Percentiles rank a stretch among this genome's conserved stretches.
phyloP scores from a whole-genome alignment of 176 grass and related monocot species.

The Ananas comosus region DNA sequence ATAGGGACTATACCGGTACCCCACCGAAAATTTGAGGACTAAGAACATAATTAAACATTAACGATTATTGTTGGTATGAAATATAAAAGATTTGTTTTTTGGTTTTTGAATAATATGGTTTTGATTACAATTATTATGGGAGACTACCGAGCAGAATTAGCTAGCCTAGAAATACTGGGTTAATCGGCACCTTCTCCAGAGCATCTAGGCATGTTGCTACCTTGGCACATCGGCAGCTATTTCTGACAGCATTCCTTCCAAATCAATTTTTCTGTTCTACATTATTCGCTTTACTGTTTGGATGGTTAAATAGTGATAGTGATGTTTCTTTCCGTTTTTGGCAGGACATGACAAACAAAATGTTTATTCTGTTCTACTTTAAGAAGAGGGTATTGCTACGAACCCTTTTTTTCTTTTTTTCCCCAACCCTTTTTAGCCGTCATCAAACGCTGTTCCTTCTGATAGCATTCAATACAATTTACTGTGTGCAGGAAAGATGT shows the following conservation, averaged over 20 bases:
- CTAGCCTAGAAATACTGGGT: not conserved
- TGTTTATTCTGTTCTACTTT: slow-evolving; percentile 93
- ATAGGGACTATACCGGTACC: too few species aligned
- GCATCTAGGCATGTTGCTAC: not conserved
- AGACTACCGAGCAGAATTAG: too few species aligned
- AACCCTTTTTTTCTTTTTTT: slow-evolving; percentile 2
- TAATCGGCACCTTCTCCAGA: not conserved
- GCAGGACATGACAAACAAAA: slow-evolving; percentile 84
- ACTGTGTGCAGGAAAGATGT: slow-evolving; percentile 48
- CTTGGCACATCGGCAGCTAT: not conserved
- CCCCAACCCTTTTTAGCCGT: not conserved
- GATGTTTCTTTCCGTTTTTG: slow-evolving; percentile 14
- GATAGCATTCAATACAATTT: not conserved
- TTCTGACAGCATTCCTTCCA: not conserved
- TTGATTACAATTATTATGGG: too few species aligned
- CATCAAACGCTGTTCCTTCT: not conserved
- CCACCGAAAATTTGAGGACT: too few species aligned
- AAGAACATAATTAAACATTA: too few species aligned
- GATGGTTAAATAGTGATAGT: not conserved
- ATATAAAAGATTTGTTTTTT: too few species aligned
- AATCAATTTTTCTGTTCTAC: too few species aligned
- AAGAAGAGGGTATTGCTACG: slow-evolving; percentile 52
- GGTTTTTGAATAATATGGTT: too few species aligned
- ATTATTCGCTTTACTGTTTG: too few species aligned
- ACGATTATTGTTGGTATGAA: too few species aligned